Evolutionary conservation across 2,329 filamentous ascomycete genomes (phyloP).

Genomic region (Aspergillus awamori): DNA sequence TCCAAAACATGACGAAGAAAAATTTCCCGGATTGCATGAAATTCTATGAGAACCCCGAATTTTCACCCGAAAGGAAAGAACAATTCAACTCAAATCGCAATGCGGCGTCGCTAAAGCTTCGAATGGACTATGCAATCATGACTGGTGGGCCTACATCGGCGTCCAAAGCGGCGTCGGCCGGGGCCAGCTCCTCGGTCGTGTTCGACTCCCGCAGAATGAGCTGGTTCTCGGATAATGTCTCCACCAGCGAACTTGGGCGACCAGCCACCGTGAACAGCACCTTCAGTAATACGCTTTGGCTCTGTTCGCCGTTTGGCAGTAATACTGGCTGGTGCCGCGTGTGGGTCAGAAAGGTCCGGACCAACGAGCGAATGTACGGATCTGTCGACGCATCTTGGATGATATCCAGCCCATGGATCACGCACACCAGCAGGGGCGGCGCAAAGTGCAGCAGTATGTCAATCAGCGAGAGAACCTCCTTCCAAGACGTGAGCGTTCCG

Average conservation of each 20-base stretch:
- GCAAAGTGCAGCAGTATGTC: slow-evolving; percentile 39
- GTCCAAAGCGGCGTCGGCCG: slow-evolving; percentile 28
- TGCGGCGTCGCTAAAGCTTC: neutral
- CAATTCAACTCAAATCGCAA: neutral
- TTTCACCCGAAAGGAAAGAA: slow-evolving; percentile 19
- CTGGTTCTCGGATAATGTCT: slow-evolving; percentile 38
- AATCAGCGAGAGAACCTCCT: slow-evolving; percentile 39
- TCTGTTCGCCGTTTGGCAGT: slow-evolving; percentile 21
- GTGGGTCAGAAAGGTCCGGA: slow-evolving; percentile 39
- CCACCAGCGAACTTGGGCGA: slow-evolving; percentile 33
- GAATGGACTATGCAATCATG: slow-evolving; percentile 36
- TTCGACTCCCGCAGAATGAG: slow-evolving; percentile 33
- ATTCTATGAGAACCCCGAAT: slow-evolving; percentile 23
- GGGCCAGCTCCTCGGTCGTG: slow-evolving; percentile 21
- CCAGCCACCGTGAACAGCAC: slow-evolving; percentile 41
- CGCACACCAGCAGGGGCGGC: slow-evolving; percentile 40
- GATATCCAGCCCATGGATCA: slow-evolving; percentile 41
- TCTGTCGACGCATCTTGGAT: slow-evolving; percentile 39
- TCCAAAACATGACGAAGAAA: slow-evolving; percentile 6
- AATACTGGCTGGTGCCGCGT: slow-evolving; percentile 28
- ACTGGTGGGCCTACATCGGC: slow-evolving; percentile 34
- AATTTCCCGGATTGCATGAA: slow-evolving; percentile 19
- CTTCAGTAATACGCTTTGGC: slow-evolving; percentile 37
- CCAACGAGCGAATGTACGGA: slow-evolving; percentile 35
- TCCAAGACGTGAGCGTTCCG: slow-evolving; percentile 40